Evolutionary conservation across 1,139 yeast species (phyloP).

Genomic region (Lipomyces yarrowii): DNA sequence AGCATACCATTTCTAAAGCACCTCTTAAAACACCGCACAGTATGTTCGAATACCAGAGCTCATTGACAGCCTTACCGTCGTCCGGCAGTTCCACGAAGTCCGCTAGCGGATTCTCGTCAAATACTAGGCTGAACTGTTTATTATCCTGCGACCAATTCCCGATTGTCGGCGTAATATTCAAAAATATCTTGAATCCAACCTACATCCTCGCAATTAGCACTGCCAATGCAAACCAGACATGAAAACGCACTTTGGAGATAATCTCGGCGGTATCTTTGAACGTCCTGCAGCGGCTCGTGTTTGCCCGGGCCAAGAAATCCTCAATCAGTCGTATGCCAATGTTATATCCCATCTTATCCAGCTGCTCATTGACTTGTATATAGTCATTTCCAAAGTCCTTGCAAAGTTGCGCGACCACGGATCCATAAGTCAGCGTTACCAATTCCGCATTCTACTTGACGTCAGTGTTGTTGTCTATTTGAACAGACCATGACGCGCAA

Average conservation of each 20-base stretch:
- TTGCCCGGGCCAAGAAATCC: conserved; percentile 87
- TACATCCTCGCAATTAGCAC: conserved; percentile 9
- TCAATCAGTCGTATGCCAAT: conserved; percentile 91
- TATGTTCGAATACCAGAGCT: conserved; percentile 90
- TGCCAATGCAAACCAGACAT: neutral
- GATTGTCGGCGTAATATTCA: conserved; percentile 76
- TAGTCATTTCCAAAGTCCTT: conserved; percentile 80
- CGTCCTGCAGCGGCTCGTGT: conserved; percentile 74
- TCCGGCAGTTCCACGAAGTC: conserved; percentile 94
- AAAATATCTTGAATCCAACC: conserved; percentile 86
- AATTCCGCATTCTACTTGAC: conserved; percentile 79
- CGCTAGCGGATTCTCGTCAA: conserved; percentile 86
- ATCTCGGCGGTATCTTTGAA: conserved; percentile 89
- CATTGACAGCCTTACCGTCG: conserved; percentile 67
- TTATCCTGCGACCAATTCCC: conserved; percentile 79
- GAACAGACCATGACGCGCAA: neutral
- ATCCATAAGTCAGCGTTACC: conserved; percentile 90
- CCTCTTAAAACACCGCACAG: conserved; percentile 90
- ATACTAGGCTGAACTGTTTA: conserved; percentile 69
- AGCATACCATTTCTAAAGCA: conserved; percentile 77
- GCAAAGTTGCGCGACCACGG: conserved; percentile 91
- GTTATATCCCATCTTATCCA: conserved; percentile 93
- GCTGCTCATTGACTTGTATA: conserved; percentile 73
- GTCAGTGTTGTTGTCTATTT: neutral
- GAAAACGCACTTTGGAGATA: conserved; percentile 55